Evolutionary conservation across 768 basidiomycete species (phyloP), one percentile per base, ranked within the genome.

Genomic region (Fomitopsis pulvina): DNA sequence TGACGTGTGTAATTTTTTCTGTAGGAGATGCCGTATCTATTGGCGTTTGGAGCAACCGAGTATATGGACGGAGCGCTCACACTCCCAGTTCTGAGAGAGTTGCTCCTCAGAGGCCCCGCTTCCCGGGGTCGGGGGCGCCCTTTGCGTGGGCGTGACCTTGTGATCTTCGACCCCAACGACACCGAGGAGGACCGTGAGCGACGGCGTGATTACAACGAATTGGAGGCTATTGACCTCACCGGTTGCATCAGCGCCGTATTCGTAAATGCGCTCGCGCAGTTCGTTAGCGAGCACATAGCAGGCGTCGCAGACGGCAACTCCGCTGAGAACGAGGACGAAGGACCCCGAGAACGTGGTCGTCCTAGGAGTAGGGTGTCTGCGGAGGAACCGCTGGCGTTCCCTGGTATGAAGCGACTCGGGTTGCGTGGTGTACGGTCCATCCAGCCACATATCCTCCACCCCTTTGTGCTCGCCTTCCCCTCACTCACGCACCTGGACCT

Each of bases 41-140:
- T 74, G 16, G 77, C 83, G 8, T 92, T 99, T 55, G 94, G 94
- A n/a, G 93, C 92, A 4, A 97, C 95, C 2, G 95, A 99, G 65
- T 99, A 97, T 64, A 97, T 99, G 90, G 95, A 99, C 57, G 85
- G 89, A 3, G 85, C 95, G 0, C 73, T 99, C 37, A 89, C 85
- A 11, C 71, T 88, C 14, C 74, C 84, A 0, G 93, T 98, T 16
- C 71, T 99, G 10, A 87, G 83, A 47, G 95, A 97, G 62, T 70
- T 99, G 16, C 83, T 99, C 60, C 80, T 98, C 52, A 84, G 95
- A 25, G 94, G 95, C 24, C 69, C 73, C 6, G 77, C 80, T 8
- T 84, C 85, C 24, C 79, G 82, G 37, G 80, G 80, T 0, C 74
- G 86, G 11, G 83, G 86, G 0, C 81, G 83, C 20, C 80, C 81